Evolutionary conservation across 352 stramenopile genomes (phyloP), one percentile per base, ranked within the genome.

Genomic region (Saprolegnia parasitica): DNA sequence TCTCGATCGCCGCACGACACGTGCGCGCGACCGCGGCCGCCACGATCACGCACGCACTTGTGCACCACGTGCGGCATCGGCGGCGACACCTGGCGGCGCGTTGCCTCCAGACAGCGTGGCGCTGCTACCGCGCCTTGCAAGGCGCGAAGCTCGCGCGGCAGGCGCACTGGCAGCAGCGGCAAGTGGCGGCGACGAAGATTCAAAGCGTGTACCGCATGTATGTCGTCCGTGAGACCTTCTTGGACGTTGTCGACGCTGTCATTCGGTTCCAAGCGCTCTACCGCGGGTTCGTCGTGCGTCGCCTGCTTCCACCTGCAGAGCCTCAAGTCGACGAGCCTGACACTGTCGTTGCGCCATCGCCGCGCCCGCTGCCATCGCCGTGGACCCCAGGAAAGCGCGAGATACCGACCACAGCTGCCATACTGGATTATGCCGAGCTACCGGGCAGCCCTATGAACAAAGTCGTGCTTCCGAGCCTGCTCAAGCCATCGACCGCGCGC

Each of bases 231-330:
- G 72, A 89, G n/a, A 89, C 90, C 46, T 95, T 90, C 61, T 73
- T 91, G 40, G 83, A 93, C 57, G 80, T 93, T 10, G 71, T 92
- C n/a, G 89, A 89, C 61, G 72, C 89, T 47, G 80, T 93, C 47
- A 84, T 79, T n/a, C 83, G 85, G 13, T 90, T 95, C 40, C 86
- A 93, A 67, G 83, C 83, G 0, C 75, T 76, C 0, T 81, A 81
- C n/a, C 83, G 86, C 11, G 84, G 83, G 5, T 88, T 77, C 55
- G 73, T 93, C 24, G 77, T 87, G 6, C 81, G 86, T 9, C 79
- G 77, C 49, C 76, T 6, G 24, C 57, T 32, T 32, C 37, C 57
- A 49, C 26, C 40, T 10, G 11, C 35, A 10, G 57, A 32, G 56
- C 49, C 49, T 1, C 11, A 56, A 29, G 77, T 15, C 88, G 78